A percentile compares a stretch with the other conserved stretches of the same genome.
Conservation (phyloP, 306 rosid species). For the Hippophae rhamnoides region DNA sequence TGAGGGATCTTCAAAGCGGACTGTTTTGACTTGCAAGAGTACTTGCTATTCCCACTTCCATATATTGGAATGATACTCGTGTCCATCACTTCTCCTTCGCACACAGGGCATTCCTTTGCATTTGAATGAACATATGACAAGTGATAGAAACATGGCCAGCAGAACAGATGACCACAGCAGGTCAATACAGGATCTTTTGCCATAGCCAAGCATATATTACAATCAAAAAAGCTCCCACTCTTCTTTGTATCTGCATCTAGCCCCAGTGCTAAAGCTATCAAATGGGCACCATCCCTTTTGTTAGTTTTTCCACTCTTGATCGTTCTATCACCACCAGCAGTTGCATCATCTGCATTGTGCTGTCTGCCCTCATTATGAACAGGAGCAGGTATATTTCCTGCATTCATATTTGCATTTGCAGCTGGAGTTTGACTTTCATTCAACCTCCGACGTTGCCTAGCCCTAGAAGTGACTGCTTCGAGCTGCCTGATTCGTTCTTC, state of each 20-base stretch:
- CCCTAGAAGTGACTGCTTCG: slow-evolving; percentile 44
- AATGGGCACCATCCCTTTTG: slow-evolving; percentile 21
- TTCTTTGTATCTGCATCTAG: slow-evolving; percentile 23
- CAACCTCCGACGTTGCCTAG: slow-evolving; percentile 41
- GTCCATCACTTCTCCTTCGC: slow-evolving; percentile 56
- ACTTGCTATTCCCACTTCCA: slow-evolving; percentile 31
- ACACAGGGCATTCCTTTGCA: slow-evolving; percentile 64
- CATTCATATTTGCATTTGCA: slow-evolving; percentile 18
- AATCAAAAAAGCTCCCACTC: slow-evolving; percentile 42
- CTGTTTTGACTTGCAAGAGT: slow-evolving; percentile 15
- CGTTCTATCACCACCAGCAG: slow-evolving; percentile 13
- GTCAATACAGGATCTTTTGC: slow-evolving; percentile 73
- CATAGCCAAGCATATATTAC: slow-evolving; percentile 44
- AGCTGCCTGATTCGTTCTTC: slow-evolving; percentile 50
- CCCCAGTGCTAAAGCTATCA: slow-evolving; percentile 51
- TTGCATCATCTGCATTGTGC: slow-evolving; percentile 10
- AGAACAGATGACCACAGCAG: slow-evolving; percentile 82
- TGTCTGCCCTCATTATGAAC: slow-evolving; percentile 14
- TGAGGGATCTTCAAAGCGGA: slow-evolving; percentile 35
- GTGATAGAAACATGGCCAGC: slow-evolving; percentile 71
- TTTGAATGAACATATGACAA: slow-evolving; percentile 36
- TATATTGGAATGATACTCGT: slow-evolving; percentile 50
- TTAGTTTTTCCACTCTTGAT: slow-evolving; percentile 5
- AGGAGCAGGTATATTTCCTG: slow-evolving; percentile 10
- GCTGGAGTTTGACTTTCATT: slow-evolving; percentile 18